phyloP scores from a whole-genome alignment of 2,329 filamentous ascomycete genomes.

The Tolypocladium pustulatum region DNA sequence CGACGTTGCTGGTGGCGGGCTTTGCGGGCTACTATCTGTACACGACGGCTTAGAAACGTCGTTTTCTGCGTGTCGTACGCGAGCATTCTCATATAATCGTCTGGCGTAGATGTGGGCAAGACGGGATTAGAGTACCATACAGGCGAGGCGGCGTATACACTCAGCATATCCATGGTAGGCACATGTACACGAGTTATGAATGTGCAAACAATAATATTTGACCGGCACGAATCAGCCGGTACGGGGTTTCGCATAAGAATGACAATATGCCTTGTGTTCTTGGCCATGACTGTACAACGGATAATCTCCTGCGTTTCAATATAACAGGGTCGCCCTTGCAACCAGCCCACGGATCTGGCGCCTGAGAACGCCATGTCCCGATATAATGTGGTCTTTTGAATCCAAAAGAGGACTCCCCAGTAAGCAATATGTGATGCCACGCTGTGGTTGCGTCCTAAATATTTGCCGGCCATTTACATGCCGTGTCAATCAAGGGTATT shows the following conservation, averaged over 20 bases:
- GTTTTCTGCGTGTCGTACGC: background rate
- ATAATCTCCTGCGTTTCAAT: background rate
- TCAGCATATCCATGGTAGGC: background rate
- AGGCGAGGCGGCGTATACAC: background rate
- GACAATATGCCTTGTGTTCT: background rate
- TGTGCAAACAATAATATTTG: background rate
- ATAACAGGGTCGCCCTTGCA: background rate
- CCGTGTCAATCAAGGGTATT: background rate
- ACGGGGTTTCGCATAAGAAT: background rate
- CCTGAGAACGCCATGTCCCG: background rate
- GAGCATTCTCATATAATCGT: background rate
- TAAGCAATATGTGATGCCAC: background rate
- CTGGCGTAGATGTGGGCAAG: background rate
- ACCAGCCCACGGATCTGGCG: background rate
- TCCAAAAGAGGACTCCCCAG: background rate
- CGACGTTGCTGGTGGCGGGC: conserved; percentile 28
- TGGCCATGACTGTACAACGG: background rate
- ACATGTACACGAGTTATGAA: background rate
- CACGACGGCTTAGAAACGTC: conserved; percentile 2
- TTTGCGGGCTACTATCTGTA: conserved; percentile 35
- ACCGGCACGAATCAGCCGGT: background rate
- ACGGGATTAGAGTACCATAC: background rate
- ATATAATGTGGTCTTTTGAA: background rate
- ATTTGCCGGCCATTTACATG: background rate
- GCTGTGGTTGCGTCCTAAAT: background rate